These are phyloP conservation scores for Suillus subluteus DNA, from an alignment of 768 basidiomycete genomes.

Conservation along the genomic window DNA sequence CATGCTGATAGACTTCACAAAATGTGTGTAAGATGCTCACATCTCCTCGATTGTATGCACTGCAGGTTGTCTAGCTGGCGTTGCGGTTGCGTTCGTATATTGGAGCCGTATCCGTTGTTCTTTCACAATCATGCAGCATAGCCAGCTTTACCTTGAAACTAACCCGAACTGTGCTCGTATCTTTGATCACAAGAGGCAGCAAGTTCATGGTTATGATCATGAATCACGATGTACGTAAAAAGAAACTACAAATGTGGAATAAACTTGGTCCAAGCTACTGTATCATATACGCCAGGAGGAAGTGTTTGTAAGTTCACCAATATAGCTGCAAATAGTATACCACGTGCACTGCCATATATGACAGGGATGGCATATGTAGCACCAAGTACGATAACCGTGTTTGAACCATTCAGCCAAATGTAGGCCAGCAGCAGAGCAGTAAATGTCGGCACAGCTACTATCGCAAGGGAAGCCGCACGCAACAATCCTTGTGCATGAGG, in stretches of 20 bases:
- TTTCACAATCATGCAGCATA: not conserved
- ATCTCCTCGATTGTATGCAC: not conserved
- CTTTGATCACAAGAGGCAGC: no score
- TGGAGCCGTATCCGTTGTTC: not conserved
- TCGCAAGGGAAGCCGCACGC: conserved; percentile 22
- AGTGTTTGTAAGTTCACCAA: conserved; percentile 17
- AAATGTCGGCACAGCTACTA: conserved; percentile 11
- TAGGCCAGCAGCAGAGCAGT: not conserved
- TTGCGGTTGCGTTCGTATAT: not conserved
- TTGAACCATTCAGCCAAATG: not conserved
- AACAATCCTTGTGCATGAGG: conserved; percentile 15
- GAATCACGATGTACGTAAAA: not conserved
- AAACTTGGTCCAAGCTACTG: conserved; percentile 22
- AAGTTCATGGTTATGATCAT: no score
- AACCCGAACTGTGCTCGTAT: no score
- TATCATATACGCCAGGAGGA: conserved; percentile 16
- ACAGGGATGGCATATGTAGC: not conserved
- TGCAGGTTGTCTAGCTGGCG: not conserved
- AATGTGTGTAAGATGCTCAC: no score
- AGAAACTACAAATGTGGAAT: conserved; percentile 13
- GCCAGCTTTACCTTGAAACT: no score
- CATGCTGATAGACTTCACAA: not conserved
- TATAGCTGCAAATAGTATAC: conserved; percentile 15
- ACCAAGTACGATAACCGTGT: no score
- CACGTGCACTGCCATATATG: conserved; percentile 20